These are phyloP conservation scores for Leucoagaricus sp. DNA, from an alignment of 1,284 basidiomycete species.

Conservation along the genomic window DNA sequence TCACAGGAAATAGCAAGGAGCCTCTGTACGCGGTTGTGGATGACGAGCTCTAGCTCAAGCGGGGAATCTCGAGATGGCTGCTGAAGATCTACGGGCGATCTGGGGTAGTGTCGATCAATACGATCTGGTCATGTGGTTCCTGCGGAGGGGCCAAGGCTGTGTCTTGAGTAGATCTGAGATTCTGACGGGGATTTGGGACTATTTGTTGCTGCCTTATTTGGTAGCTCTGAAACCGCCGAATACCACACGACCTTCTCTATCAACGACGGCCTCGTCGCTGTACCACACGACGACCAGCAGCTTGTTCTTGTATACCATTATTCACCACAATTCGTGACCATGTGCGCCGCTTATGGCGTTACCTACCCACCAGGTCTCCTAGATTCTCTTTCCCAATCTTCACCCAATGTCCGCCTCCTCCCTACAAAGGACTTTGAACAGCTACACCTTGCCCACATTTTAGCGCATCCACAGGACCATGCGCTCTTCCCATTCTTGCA, in stretches of 20 bases:
- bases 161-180: conserved; percentile 12
- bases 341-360: conserved; percentile 38
- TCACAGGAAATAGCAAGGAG: neutral
- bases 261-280: conserved; percentile 6
- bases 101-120: conserved; percentile 6
- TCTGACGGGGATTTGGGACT: conserved; percentile 9
- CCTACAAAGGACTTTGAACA: conserved; percentile 56
- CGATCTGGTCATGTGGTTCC: conserved; percentile 14
- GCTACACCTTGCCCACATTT: conserved; percentile 63
- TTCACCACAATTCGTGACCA: neutral
- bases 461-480: conserved; percentile 71
- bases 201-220: conserved; percentile 9
- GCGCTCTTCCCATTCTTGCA: conserved; percentile 85
- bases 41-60: too few species aligned
- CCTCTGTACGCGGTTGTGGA: neutral
- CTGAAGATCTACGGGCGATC: conserved; percentile 7
- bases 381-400: conserved; percentile 27
- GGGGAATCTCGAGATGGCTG: too few species aligned
- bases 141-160: conserved; percentile 13
- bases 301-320: neutral
- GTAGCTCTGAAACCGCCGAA: conserved; percentile 6
- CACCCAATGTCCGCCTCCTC: conserved; percentile 44
- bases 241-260: neutral
- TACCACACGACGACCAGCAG: neutral
- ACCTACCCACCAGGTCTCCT: conserved; percentile 42